Evolutionary conservation across 192 early-diverging fungal genomes (phyloP).

Genomic region (Gonapodya prolifera): DNA sequence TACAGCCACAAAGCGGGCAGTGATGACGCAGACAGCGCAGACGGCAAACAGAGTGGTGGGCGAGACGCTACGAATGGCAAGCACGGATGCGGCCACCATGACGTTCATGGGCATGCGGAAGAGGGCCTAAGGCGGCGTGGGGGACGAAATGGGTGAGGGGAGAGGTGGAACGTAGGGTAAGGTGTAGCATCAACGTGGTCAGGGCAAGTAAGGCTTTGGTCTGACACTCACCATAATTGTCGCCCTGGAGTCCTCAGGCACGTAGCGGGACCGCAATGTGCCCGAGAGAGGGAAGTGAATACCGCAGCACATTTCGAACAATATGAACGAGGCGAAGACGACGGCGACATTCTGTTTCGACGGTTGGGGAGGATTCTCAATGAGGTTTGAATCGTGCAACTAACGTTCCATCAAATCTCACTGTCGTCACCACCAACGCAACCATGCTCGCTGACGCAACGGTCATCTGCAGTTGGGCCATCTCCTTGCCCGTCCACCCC

Average conservation of each 20-base stretch:
- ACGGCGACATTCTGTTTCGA: slow-evolving; percentile 12
- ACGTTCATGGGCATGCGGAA: slow-evolving; percentile 53
- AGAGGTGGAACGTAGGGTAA: not conserved
- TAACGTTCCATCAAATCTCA: not conserved
- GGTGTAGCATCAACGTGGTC: not conserved
- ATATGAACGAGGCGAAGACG: slow-evolving; percentile 20
- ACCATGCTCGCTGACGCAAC: not conserved
- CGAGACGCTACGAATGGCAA: slow-evolving; percentile 23
- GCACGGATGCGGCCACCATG: slow-evolving; percentile 30
- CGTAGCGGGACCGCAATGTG: slow-evolving; percentile 29
- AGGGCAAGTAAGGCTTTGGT: too few relatives aligned
- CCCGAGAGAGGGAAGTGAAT: slow-evolving; percentile 40
- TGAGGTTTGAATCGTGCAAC: too few relatives aligned
- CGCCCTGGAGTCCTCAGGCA: slow-evolving; percentile 42
- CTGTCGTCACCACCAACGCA: not conserved
- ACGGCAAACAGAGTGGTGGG: slow-evolving; percentile 32
- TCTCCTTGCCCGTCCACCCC: slow-evolving; percentile 7
- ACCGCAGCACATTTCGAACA: slow-evolving; percentile 43
- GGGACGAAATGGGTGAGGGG: not conserved
- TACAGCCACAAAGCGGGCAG: not conserved
- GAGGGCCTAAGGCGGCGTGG: slow-evolving; percentile 14
- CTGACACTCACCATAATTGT: slow-evolving; percentile 29
- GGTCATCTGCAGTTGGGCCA: slow-evolving; percentile 5
- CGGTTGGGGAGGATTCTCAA: not conserved
- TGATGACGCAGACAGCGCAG: slow-evolving; percentile 18